Base-by-base conservation (phyloP, 345 rosid genomes). In the Brassica incana region DNA sequence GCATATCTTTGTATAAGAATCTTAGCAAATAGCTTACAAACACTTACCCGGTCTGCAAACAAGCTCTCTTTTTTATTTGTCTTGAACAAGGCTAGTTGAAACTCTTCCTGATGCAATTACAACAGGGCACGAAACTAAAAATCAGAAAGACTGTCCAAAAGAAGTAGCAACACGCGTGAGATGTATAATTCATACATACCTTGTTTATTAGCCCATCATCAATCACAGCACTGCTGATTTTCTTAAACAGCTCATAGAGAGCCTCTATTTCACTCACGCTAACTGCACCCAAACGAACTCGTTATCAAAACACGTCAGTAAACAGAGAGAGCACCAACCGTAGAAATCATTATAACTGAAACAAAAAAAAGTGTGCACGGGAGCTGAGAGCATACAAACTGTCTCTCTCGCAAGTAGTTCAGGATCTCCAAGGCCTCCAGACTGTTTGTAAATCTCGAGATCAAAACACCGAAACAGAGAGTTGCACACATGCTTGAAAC, bases 221-320 rank as follows among this genome's bases (percentile, higher is more conserved):
- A 78, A 94, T 89, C 25, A 94, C 97, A 9, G 97, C 94, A 71
- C 97, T 92, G 78, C 98, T 94, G 62, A 94, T 91, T 91, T 90
- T 94, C 94, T 94, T 92, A 87, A 94, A 94, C 40, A 94, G 87
- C 81, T 92, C 97, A 75, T 92, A 92, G 58, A 94, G 83, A 73
- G 98, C 97, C 72, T 94, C 98, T 73, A 94, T 90, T 84, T 94
- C 97, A 82, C 97, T 94, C 72, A 92, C 95, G 72, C 95, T 90
- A 80, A 94, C 97, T 94, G 92, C 86, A 84, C 3, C 75, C 30
- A 60, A 62, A 76, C 56, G 3, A n/a, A 67, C 8, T 66, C 48
- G 15, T 38, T 30, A 58, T 20, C 64, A 82, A 62, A 72, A 25
- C 38, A 14, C n/a, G n/a, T n/a, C n/a, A n/a, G n/a, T n/a, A n/a